These are phyloP conservation scores for Venturia pyrina DNA, from an alignment of 2,329 filamentous ascomycete species.

Conservation along the genomic window DNA sequence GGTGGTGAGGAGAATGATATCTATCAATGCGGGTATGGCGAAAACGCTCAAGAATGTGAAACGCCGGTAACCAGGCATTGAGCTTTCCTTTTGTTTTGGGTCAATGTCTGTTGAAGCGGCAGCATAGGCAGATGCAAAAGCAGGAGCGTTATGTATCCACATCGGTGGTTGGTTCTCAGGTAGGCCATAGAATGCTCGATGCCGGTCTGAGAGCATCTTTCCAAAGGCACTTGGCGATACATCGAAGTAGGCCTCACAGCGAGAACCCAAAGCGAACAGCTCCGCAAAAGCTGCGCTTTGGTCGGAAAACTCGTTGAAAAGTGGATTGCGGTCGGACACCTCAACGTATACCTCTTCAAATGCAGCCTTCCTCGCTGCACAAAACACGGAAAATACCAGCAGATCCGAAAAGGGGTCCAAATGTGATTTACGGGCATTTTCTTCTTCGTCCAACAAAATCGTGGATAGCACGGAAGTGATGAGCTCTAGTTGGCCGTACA, in stretches of 20 bases:
- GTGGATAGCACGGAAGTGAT: slow-evolving; percentile 22
- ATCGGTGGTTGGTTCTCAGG: slow-evolving; percentile 37
- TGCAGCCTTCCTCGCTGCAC: slow-evolving; percentile 43
- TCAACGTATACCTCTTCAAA: slow-evolving; percentile 55
- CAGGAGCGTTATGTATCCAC: slow-evolving; percentile 39
- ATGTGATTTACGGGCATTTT: slow-evolving; percentile 12
- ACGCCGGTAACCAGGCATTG: slow-evolving; percentile 37
- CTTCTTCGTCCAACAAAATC: slow-evolving; percentile 16
- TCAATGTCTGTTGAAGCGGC: slow-evolving; percentile 45
- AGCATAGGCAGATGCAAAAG: slow-evolving; percentile 42
- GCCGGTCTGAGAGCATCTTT: slow-evolving; percentile 24
- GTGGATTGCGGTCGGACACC: slow-evolving; percentile 50
- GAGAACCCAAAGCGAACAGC: slow-evolving; percentile 52
- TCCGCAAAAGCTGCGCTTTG: slow-evolving; percentile 56
- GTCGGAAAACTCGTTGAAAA: slow-evolving; percentile 51
- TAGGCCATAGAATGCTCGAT: slow-evolving; percentile 33
- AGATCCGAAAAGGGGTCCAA: slow-evolving; percentile 38
- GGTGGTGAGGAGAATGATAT: slow-evolving; percentile 49
- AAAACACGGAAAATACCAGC: slow-evolving; percentile 48
- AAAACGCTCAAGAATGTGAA: slow-evolving; percentile 53
- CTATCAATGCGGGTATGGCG: slow-evolving; percentile 51
- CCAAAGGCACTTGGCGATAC: slow-evolving; percentile 32
- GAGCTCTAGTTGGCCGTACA: slow-evolving; percentile 21
- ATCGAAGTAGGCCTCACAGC: slow-evolving; percentile 54
- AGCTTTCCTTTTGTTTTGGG: slow-evolving; percentile 32